Base-by-base conservation (phyloP, 768 basidiomycete species). In the Termitomyces sp. region DNA sequence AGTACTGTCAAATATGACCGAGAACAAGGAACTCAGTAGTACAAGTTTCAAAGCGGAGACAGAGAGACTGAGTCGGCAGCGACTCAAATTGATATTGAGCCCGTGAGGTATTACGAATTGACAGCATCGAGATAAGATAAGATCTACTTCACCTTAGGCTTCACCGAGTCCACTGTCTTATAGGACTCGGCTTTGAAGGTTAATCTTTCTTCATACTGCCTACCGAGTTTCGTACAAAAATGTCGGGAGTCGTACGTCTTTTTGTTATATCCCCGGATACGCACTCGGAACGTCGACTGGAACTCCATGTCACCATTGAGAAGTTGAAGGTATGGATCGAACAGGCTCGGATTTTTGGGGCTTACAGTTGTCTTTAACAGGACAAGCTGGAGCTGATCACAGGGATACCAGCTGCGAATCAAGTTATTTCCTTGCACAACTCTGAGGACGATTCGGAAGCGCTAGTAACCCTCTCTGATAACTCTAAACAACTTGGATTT, bases 211-310 rank as follows among this genome's bases (percentile, higher is more conserved):
- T 28, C 28, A 28, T 4, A 28, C 28, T 28, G 28, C 28, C 28
- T 28, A 28, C 28, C n/a, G 11, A 52, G 7, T 20, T 36, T 22
- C 13, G 15, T 9, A 18, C n/a, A 11, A 55, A 35, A 18, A 69
- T 69, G 68, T 67, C 66, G 15, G 65, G 65, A 35, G 52, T 69
- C 9, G 66, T 67, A 50, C 63, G 60, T 42, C 76, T 97, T 48
- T 94, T 87, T 66, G 88, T 98, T 7, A 72, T 84, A 13, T 98
- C 96, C 9, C 89, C 88, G 7, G 94, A 97, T 70, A 96, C 95
- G 2, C 89, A 85, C 65, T 94, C 93, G 0, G 96, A 98, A 75
- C 85, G 96, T 51, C 84, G 91, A 0, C 85, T 93, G 63, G 91
- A 95, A 67, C 83, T 87, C 28, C 83, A 87, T 63, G 75, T 87